Evolutionary conservation across 2,329 filamentous ascomycete genomes (phyloP).

Genomic region (Fusarium incarnatum): DNA sequence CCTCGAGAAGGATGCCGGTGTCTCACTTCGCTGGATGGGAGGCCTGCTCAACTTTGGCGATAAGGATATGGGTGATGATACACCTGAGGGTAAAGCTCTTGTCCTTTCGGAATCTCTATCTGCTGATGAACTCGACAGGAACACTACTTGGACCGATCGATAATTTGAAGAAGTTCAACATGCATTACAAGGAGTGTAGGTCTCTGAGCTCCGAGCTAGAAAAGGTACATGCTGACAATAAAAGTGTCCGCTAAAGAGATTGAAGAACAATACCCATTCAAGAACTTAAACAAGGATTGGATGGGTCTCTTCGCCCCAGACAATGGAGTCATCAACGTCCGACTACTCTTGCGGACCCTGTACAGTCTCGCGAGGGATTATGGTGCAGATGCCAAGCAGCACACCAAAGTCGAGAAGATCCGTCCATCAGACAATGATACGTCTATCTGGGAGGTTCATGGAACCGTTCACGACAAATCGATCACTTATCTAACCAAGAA

Average conservation of each 20-base stretch:
- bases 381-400: slow-evolving; percentile 19
- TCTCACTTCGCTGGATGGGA: slow-evolving; percentile 29
- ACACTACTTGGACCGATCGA: not conserved
- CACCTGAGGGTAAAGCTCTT: slow-evolving; percentile 13
- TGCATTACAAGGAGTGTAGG: slow-evolving; percentile 19
- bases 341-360: slow-evolving; percentile 11
- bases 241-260: slow-evolving; percentile 8
- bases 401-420: slow-evolving; percentile 17
- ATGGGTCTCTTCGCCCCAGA: slow-evolving; percentile 23
- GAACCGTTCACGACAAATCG: not conserved
- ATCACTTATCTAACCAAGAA: slow-evolving; percentile 16
- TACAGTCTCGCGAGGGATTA: slow-evolving; percentile 27
- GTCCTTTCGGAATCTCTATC: fast-evolving
- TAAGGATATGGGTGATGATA: slow-evolving; percentile 1
- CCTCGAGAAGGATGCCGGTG: slow-evolving; percentile 27
- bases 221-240: not conserved
- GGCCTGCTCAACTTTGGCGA: slow-evolving; percentile 38
- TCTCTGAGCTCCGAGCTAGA: fast-evolving
- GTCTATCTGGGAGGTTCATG: slow-evolving; percentile 17
- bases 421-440: slow-evolving; percentile 6
- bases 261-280: slow-evolving; percentile 23
- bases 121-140: not conserved
- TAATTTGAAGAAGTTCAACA: slow-evolving; percentile 8
- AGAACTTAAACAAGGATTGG: slow-evolving; percentile 4
- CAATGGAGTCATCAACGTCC: slow-evolving; percentile 30